Percentiles rank a stretch among this genome's conserved stretches.
Evolutionary conservation across 805 yeast genomes (phyloP).

Genomic region (Wickerhamomyces hampshirensis): DNA sequence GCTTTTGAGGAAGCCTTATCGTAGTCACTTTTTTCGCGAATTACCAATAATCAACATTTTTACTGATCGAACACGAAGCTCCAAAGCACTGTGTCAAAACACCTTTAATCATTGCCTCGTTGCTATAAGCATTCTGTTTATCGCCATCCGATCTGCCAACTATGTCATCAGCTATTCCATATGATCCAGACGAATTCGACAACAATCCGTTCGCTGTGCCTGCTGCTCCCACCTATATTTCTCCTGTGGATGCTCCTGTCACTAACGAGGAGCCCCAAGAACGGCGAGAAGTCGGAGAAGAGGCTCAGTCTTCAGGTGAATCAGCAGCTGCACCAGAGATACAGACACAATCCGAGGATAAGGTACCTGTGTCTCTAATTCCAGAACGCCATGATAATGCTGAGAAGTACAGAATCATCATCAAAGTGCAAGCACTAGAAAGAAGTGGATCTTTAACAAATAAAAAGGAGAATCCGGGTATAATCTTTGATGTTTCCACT

Average conservation of each 20-base stretch:
- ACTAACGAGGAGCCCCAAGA: conserved; percentile 13
- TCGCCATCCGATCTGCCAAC: neutral
- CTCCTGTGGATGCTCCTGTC: conserved; percentile 6
- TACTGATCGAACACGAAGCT: too few relatives aligned
- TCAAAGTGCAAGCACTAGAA: conserved; percentile 68
- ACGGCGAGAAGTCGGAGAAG: neutral
- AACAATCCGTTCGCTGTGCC: conserved; percentile 60
- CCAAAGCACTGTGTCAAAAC: too few relatives aligned
- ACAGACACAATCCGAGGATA: conserved; percentile 2
- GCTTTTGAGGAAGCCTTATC: too few relatives aligned
- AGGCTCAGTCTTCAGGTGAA: too few relatives aligned
- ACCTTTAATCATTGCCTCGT: too few relatives aligned
- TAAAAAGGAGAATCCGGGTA: conserved; percentile 72
- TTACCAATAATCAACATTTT: too few relatives aligned
- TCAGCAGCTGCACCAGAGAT: conserved; percentile 1
- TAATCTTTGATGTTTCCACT: conserved; percentile 63
- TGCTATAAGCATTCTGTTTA: too few relatives aligned
- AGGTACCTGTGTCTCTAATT: conserved; percentile 10
- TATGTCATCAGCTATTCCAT: conserved; percentile 42
- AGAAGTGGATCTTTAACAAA: conserved; percentile 45
- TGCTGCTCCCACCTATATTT: conserved; percentile 7
- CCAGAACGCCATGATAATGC: conserved; percentile 23
- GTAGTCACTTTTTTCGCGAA: too few relatives aligned
- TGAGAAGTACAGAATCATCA: conserved; percentile 37
- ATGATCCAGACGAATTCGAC: conserved; percentile 52